Conservation (phyloP, 2,329 filamentous ascomycete species). For the Alternaria sp. region DNA sequence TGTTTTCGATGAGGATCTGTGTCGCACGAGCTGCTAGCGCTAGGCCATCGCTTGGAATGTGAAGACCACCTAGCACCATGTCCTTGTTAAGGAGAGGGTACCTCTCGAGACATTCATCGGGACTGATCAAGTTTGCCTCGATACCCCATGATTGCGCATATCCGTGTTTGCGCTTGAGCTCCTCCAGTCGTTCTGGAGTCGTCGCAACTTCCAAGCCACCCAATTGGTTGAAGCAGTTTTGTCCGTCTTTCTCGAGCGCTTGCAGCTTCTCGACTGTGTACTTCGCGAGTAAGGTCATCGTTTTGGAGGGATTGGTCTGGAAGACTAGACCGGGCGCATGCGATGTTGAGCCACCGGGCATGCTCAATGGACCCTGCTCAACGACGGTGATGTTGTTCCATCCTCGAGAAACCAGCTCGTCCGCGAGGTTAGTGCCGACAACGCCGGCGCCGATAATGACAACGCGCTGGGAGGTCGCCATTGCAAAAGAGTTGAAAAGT, state of each 20-base stretch:
- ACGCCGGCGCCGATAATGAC: slow-evolving; percentile 63
- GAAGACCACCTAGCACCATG: slow-evolving; percentile 63
- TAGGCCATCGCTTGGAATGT: slow-evolving; percentile 67
- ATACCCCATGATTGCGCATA: slow-evolving; percentile 68
- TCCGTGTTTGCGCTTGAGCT: slow-evolving; percentile 68
- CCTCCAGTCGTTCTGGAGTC: slow-evolving; percentile 63
- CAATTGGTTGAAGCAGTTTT: slow-evolving; percentile 67
- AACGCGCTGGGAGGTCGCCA: slow-evolving; percentile 50
- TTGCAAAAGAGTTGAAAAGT: slow-evolving; percentile 9
- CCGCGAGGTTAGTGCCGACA: slow-evolving; percentile 68
- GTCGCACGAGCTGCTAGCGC: slow-evolving; percentile 67
- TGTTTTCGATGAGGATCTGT: slow-evolving; percentile 65
- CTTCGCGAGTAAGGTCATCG: slow-evolving; percentile 64
- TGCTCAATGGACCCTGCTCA: slow-evolving; percentile 66
- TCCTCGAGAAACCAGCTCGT: slow-evolving; percentile 67
- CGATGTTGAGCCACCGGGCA: slow-evolving; percentile 70
- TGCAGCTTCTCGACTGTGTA: slow-evolving; percentile 68
- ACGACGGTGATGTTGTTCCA: slow-evolving; percentile 69
- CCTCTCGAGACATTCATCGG: slow-evolving; percentile 59
- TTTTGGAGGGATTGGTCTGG: slow-evolving; percentile 65
- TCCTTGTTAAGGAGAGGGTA: slow-evolving; percentile 63
- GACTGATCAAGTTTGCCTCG: slow-evolving; percentile 58
- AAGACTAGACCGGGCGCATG: slow-evolving; percentile 70
- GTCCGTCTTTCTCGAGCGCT: slow-evolving; percentile 53
- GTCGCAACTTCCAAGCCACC: slow-evolving; percentile 69